Conservation (phyloP, 1,139 yeast species). For the Wickerhamomyces sp. region DNA sequence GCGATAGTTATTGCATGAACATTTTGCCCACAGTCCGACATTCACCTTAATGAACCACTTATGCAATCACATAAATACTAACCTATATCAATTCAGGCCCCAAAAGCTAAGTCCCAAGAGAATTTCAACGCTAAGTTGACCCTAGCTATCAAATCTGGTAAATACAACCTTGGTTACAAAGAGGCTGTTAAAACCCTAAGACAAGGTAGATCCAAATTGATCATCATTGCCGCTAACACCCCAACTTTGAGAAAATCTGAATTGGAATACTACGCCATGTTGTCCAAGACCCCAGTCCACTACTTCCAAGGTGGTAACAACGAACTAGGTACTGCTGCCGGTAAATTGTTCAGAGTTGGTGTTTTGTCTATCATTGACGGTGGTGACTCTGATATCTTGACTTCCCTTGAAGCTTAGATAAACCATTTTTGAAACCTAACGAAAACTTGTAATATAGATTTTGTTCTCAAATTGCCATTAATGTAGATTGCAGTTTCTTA, state of each 20-base stretch:
- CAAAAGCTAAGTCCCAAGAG: slow-evolving; percentile 83
- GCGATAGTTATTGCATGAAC: too few species aligned
- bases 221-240: slow-evolving; percentile 98
- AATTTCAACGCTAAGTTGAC: slow-evolving; percentile 98
- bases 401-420: slow-evolving; percentile 23
- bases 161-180: slow-evolving; percentile 99
- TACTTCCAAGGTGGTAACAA: slow-evolving; percentile 99
- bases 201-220: slow-evolving; percentile 98
- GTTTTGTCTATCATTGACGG: slow-evolving; percentile 93
- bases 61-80: too few species aligned
- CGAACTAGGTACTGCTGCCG: slow-evolving; percentile 99
- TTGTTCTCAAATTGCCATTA: not conserved
- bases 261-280: slow-evolving; percentile 99
- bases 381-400: slow-evolving; percentile 99
- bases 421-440: not conserved
- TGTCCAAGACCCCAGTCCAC: slow-evolving; percentile 92
- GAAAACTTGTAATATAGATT: slow-evolving; percentile 2
- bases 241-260: slow-evolving; percentile 99
- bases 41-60: too few species aligned
- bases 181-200: slow-evolving; percentile 98
- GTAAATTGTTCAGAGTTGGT: slow-evolving; percentile 99
- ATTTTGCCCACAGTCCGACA: too few species aligned
- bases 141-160: slow-evolving; percentile 98
- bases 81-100: slow-evolving; percentile 67
- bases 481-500: too few species aligned